phyloP scores from a whole-genome alignment of 225 moss, liverwort and hornwort species.

The Pseudisothecium myosuroides region DNA sequence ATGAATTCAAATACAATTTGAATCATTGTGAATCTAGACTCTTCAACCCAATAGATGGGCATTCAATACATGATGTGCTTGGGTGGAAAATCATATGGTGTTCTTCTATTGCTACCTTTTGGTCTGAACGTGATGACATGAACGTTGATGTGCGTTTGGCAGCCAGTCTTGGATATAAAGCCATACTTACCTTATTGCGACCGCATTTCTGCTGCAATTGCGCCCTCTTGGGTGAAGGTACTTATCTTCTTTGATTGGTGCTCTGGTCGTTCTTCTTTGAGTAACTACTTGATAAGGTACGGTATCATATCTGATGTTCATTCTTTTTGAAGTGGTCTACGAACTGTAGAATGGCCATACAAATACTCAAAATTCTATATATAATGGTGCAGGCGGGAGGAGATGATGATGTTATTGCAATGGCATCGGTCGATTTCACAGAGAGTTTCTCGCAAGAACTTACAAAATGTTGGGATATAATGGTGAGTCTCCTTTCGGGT shows the following conservation, averaged over 20 bases:
- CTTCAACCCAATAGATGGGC: neutral
- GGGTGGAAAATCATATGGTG: neutral
- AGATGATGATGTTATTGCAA: constrained; percentile 62
- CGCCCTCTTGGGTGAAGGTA: constrained; percentile 90
- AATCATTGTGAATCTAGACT: neutral
- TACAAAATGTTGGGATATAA: constrained; percentile 53
- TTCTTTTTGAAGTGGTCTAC: neutral
- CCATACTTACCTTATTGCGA: constrained; percentile 95
- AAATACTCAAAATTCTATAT: neutral
- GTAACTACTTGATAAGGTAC: neutral
- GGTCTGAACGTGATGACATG: neutral
- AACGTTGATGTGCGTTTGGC: constrained; percentile 18
- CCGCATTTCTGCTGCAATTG: constrained; percentile 44
- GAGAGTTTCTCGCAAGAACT: constrained; percentile 50
- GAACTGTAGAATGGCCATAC: neutral
- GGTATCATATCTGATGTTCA: neutral
- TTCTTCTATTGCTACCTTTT: neutral
- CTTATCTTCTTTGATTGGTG: neutral
- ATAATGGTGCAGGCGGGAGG: constrained; percentile 67
- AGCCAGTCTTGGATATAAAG: constrained; percentile 97
- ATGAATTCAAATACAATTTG: neutral
- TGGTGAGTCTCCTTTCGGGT: constrained; percentile 33
- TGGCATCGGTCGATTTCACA: constrained; percentile 63
- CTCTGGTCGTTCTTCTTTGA: neutral
- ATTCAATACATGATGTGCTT: neutral